Base-by-base conservation (phyloP, 495 filamentous ascomycete genomes). In the Hypoxylon rickii region DNA sequence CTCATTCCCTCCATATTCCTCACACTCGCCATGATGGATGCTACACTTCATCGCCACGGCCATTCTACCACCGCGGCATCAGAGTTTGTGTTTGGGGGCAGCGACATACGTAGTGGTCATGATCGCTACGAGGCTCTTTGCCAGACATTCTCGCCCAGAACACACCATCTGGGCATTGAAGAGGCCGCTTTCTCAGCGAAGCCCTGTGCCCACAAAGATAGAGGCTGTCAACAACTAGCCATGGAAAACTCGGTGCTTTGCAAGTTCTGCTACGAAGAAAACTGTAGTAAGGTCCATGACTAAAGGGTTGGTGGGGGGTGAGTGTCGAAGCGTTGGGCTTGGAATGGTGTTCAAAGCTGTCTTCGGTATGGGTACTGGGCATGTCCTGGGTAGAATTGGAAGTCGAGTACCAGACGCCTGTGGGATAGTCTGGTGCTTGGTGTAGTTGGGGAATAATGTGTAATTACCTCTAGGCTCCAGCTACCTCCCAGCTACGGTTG, bases 181-280 rank as follows among this genome's bases (percentile, higher is more conserved):
- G 39, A 16, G 8, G 12, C 39, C 6, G 7, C n/a, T 5, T 19
- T 44, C 8, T 21, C 59, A 1, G 26, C 21, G 2, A 44, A 50
- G 13, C 18, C 3, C 11, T 63, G 59, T 20, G 47, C 20, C 13
- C 59, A 63, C 26, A 15, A 26, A 13, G 24, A 33, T 17, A 38
- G 38, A 40, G 58, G 59, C 7, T 63, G 59, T 32, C 8, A 29
- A 0, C 4, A 29, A 29, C 24, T 29, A 4, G 24, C 24, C 24
- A 10, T 29, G 24, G 4, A 4, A 10, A 29, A 29, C 10, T 29
- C 10, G 17, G 16, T 7, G 3, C 29, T 63, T 2, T 63, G 59
- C 17, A 36, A 49, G 0, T n/a, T 3, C 7, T 57, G 59, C 12
- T 2, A 39, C 2, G 15, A 44, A 0, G 15, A 40, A 3, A 6